Base-by-base conservation (phyloP, 176 grass and related monocot species). In the Zea luxurians region DNA sequence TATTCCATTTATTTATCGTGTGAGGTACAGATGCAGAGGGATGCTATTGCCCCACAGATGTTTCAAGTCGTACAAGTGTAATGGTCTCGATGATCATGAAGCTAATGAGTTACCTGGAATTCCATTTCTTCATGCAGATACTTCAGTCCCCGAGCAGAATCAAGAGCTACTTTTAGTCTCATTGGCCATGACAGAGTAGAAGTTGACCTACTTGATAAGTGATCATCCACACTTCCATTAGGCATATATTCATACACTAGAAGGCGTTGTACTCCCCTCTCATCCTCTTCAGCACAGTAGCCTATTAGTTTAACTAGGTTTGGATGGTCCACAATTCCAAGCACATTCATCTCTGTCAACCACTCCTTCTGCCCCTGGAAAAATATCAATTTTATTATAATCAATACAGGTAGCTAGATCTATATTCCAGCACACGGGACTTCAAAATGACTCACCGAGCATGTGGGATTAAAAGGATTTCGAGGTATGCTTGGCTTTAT, bases 281-380 rank as follows among this genome's bases (percentile, higher is more conserved):
- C 96, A 61, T 95, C 92, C 74, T 99, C 96, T 0, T 95, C 96
- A 73, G 96, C 90, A 10, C 96, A 99, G 41, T 99, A 99, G 17
- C 96, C 96, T n/a, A 99, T 89, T 73, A 99, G 74, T 84, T 95
- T 95, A 78, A 99, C 96, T 13, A 99, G 88, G 81, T 99, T 99
- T 13, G 88, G 90, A 84, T 99, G 92, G 44, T 93, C 96, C 41
- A 99, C 86, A 60, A 95, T 85, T 45, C 92, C 96, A 78, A 99
- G 90, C 58, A 99, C 92, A 85, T 99, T 99, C 67, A 99, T 89
- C 75, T 99, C 96, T 71, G 90, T 94, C 78, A 99, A 53, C 96
- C 96, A 99, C 65, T 96, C 96, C 78, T 91, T 99, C 83, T 99
- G 96, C 16, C 96, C 96, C 96, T 99, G 88, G 76, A 86, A 9